Base-by-base conservation (phyloP, 192 early-diverging fungal genomes). In the Phlyctochytrium planicorne region DNA sequence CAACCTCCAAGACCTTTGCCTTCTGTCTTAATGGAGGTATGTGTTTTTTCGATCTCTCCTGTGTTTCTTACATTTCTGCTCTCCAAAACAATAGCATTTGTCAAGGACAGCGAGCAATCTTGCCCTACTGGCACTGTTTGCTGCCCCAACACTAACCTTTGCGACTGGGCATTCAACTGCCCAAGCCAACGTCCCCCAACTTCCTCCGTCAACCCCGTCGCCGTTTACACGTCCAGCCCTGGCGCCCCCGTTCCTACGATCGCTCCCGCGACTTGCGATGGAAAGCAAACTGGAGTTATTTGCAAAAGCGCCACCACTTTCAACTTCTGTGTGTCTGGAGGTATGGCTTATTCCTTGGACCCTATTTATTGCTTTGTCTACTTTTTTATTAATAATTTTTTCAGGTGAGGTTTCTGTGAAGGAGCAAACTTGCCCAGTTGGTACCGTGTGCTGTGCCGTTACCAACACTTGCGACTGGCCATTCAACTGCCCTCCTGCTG, bases 381-480 rank as follows among this genome's bases (percentile, higher is more conserved):
- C n/a, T n/a, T n/a, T n/a, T n/a, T n/a, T n/a, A n/a, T n/a, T n/a
- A n/a, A n/a, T n/a, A n/a, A n/a, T n/a, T n/a, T n/a, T n/a, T n/a
- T n/a, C n/a, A n/a, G n/a, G n/a, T n/a, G n/a, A n/a, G n/a, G n/a
- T n/a, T n/a, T n/a, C 10, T 29, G 55, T 27, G 6, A 10, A 57
- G 55, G 27, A 14, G 14, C 55, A 57, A 27, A 29, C 12, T 27
- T 57, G 55, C 55, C 55, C 55, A 6, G 4, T 27, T 4, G 55
- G 55, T 4, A 57, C 55, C 55, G 55, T 57, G 14, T 57, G 55
- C 55, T 57, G 55, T 27, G 12, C 10, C 12, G 55, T 27, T 27
- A 57, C 10, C 12, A 57, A 57, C 55, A 57, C 55, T 6, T 57
- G 55, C 55, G 55, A 57, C 55, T 57, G 6, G 6, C 14, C 55